Percentiles rank a stretch among this genome's conserved stretches.
phyloP scores from a whole-genome alignment of 2,329 filamentous ascomycete genomes.

The Fusarium subglutinans region DNA sequence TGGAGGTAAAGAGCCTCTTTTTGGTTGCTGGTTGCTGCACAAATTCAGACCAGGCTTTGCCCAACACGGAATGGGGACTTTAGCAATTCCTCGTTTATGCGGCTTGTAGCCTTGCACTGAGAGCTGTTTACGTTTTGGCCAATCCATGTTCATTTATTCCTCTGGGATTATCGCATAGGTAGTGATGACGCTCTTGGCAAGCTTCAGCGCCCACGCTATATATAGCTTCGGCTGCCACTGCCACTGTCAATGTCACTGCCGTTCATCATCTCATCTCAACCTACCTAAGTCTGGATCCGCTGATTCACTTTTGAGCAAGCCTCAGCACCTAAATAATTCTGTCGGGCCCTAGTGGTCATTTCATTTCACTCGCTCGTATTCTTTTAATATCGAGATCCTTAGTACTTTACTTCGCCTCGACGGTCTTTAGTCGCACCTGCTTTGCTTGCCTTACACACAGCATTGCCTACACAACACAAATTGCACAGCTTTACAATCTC shows the following conservation, averaged over 20 bases:
- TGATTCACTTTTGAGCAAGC: constrained; percentile 27
- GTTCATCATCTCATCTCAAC: constrained; percentile 4
- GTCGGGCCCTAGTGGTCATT: constrained; percentile 22
- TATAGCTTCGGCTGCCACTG: constrained; percentile 22
- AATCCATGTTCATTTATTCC: constrained; percentile 9
- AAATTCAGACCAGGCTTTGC: constrained; percentile 8
- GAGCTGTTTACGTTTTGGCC: neutral
- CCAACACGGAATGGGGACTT: constrained; percentile 15
- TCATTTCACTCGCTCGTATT: constrained; percentile 20
- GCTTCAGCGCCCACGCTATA: constrained; percentile 29
- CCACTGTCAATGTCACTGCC: neutral
- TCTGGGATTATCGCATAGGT: neutral
- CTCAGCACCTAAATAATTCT: constrained; percentile 12
- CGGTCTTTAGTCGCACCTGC: neutral
- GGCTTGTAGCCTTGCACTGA: constrained; percentile 9
- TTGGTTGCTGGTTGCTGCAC: constrained; percentile 10
- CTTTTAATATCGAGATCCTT: neutral
- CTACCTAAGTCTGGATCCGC: neutral
- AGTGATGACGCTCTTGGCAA: constrained; percentile 20
- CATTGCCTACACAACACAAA: neutral
- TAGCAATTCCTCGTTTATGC: constrained; percentile 20
- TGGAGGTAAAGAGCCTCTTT: constrained; percentile 22
- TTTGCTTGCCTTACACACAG: constrained; percentile 15
- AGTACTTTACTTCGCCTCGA: neutral
- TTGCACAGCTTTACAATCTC: neutral